A percentile compares a stretch with the other conserved stretches of the same genome.
These are phyloP conservation scores for Calonectria henricotiae DNA, from an alignment of 2,329 filamentous ascomycete species.

Conservation along the genomic window DNA sequence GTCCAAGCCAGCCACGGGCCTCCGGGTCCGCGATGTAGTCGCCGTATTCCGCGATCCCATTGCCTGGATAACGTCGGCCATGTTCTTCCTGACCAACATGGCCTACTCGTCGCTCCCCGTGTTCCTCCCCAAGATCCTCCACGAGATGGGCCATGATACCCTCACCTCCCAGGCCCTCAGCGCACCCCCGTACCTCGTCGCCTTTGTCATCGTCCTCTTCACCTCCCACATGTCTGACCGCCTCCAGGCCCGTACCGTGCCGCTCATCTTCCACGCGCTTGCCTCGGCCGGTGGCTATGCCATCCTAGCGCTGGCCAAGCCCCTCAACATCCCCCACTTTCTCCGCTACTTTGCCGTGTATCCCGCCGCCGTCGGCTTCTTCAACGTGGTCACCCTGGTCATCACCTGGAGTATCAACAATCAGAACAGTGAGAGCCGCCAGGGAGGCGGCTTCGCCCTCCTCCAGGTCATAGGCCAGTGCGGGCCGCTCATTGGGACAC, in stretches of 20 bases:
- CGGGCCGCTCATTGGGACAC: constrained; percentile 80
- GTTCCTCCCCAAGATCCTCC: constrained; percentile 87
- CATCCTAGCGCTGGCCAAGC: constrained; percentile 74
- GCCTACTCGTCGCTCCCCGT: constrained; percentile 91
- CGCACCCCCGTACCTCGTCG: constrained; percentile 85
- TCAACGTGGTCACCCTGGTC: constrained; percentile 86
- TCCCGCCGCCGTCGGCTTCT: constrained; percentile 86
- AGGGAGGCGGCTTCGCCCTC: constrained; percentile 84
- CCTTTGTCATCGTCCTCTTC: constrained; percentile 80
- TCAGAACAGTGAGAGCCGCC: constrained; percentile 78
- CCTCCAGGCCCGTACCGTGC: constrained; percentile 73
- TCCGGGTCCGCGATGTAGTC: constrained; percentile 72
- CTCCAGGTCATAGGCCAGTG: constrained; percentile 88
- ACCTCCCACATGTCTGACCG: constrained; percentile 83
- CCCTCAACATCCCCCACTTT: constrained; percentile 61
- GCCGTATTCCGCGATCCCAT: constrained; percentile 60
- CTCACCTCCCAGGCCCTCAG: constrained; percentile 83
- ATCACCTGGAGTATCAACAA: constrained; percentile 95
- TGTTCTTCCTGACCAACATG: constrained; percentile 92
- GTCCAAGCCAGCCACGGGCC: constrained; percentile 53
- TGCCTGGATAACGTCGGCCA: constrained; percentile 80
- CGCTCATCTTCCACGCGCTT: constrained; percentile 79
- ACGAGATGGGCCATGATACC: constrained; percentile 81
- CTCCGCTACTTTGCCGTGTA: constrained; percentile 83
- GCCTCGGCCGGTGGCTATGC: constrained; percentile 75